Evolutionary conservation across 257 asterid species (phyloP).

Genomic region (Eucommia ulmoides): DNA sequence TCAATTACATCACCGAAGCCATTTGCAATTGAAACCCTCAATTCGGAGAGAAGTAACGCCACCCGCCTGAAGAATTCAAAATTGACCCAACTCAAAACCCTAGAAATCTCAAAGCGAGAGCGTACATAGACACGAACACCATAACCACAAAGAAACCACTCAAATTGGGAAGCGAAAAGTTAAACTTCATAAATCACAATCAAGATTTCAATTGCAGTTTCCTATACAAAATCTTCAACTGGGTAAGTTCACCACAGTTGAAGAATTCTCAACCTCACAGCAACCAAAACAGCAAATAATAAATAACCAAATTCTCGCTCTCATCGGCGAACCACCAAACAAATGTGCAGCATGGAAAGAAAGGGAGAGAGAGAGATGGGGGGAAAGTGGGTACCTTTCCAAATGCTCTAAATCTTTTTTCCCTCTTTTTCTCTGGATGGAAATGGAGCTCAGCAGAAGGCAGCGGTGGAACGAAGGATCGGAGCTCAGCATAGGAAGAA

Average conservation of each 20-base stretch:
- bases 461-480: too few relatives aligned
- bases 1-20: neutral
- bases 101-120: neutral
- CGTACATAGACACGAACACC: neutral
- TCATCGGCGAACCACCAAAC: too few relatives aligned
- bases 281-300: neutral
- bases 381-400: neutral
- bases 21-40: too few relatives aligned
- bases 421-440: neutral
- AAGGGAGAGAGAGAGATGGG: neutral
- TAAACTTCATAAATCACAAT: neutral
- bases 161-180: neutral
- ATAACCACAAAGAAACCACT: neutral
- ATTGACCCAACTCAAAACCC: neutral
- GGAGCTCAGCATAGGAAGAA: too few relatives aligned
- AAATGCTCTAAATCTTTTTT: neutral
- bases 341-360: neutral
- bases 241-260: neutral
- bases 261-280: neutral
- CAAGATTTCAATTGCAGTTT: neutral
- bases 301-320: too few relatives aligned
- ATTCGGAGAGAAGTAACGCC: neutral
- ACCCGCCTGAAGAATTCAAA: neutral
- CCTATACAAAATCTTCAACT: neutral
- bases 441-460: neutral